Evolutionary conservation across 805 yeast species (phyloP), one percentile per base, ranked within the genome.

Genomic region (Clavispora asparagi): DNA sequence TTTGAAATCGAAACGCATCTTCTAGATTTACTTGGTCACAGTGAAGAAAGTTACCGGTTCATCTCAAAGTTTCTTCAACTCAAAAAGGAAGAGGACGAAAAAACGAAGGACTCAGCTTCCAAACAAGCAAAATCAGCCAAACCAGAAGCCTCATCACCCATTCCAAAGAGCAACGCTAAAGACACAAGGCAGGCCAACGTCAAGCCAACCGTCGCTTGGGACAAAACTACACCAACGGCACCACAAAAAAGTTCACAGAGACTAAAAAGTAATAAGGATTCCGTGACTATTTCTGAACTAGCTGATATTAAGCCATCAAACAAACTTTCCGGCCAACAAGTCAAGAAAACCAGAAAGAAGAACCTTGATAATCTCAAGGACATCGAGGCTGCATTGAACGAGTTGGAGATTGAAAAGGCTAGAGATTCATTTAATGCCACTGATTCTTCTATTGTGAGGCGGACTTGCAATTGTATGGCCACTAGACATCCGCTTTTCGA

Each of bases 401-500:
- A 79, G 47, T 59, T 82, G 54, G 83, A 85, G 51, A 52, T 71
- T 1, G 47, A 51, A 42, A 43, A 41, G 25, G 58, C 51, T 2
- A 51, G 46, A 30, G 41, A 31, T 8, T 19, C 38, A n/a, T 16
- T 33, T 10, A 40, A 29, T 30, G 12, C 40, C 9, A 41, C 35
- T 11, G 43, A 38, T 29, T 28, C 49, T 10, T 45, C 49, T 10
- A 16, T 41, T 6, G 44, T 53, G 56, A 44, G 59, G 49, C 60
- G 70, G 16, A 60, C 56, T 5, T 91, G 98, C 61, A 79, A 84
- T 51, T 91, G 98, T 59, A 87, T 84, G 81, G 97, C 92, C 1
- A 78, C 85, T 0, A 71, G 86, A 49, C 99, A 94, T 60, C 96
- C 97, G 3, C 67, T 94, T 28, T 85, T 89, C 51, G 95, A 87